phyloP scores from a whole-genome alignment of 2,329 filamentous ascomycete genomes.

The Monilinia fructigena region DNA sequence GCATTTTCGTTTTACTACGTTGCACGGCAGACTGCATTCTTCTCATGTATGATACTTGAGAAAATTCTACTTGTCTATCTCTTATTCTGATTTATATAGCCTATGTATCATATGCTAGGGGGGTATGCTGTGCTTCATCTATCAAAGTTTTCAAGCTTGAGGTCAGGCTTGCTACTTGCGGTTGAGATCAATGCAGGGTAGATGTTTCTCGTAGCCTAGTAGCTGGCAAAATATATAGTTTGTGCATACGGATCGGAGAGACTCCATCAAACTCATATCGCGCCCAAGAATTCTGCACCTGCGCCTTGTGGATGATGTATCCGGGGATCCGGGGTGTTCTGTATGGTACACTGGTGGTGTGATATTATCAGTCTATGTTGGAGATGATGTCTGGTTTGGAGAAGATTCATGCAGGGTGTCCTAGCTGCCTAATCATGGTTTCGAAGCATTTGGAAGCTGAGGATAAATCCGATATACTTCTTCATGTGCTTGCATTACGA shows the following conservation, averaged over 20 bases:
- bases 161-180: not conserved
- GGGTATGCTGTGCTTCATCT: conserved; percentile 9
- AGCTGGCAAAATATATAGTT: not conserved
- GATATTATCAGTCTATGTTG: not conserved
- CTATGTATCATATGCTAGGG: not conserved
- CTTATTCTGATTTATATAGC: not conserved
- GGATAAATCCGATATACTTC: not conserved
- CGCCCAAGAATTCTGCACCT: not conserved
- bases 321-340: not conserved
- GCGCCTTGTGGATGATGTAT: not conserved
- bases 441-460: conserved; percentile 11
- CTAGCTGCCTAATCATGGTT: not conserved
- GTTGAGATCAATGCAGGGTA: not conserved
- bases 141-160: not conserved
- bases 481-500: not conserved
- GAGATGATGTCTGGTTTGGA: not conserved
- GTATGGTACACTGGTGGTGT: not conserved
- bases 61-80: conserved; percentile 9
- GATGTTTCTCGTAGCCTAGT: conserved; percentile 7
- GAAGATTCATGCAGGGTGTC: not conserved
- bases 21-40: conserved; percentile 8
- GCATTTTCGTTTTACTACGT: conserved; percentile 19
- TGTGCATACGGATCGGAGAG: conserved; percentile 14
- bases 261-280: not conserved
- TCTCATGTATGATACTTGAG: conserved; percentile 14